Evolutionary conservation across 345 rosid species (phyloP).

Genomic region (Acer negundo): DNA sequence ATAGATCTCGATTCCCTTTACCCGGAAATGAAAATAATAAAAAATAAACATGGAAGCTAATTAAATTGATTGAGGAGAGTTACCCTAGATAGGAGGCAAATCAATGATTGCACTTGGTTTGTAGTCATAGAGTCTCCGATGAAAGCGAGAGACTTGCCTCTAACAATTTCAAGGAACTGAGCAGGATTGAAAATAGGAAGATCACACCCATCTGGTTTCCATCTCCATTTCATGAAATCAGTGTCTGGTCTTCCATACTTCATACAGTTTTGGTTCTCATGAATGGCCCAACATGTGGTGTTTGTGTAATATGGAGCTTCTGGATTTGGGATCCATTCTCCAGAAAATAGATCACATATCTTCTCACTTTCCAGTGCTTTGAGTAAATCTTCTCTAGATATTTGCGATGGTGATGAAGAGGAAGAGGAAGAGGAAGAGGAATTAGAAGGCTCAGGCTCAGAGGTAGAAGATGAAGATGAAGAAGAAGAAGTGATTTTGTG

Average conservation of each 20-base stretch:
- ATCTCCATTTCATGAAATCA: conserved; percentile 75
- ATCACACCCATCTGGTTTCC: conserved; percentile 80
- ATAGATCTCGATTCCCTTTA: too few relatives aligned
- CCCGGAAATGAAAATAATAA: too few relatives aligned
- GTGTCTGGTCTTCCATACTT: conserved; percentile 80
- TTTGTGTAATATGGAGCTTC: conserved; percentile 87
- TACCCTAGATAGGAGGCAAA: conserved; percentile 93
- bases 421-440: background rate
- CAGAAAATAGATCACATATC: conserved; percentile 68
- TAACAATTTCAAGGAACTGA: conserved; percentile 66
- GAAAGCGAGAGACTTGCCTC: conserved; percentile 80
- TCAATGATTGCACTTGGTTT: conserved; percentile 97
- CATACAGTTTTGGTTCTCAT: conserved; percentile 96
- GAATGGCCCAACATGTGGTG: conserved; percentile 90
- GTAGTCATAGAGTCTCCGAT: conserved; percentile 89
- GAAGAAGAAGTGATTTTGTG: background rate
- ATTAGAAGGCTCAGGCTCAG: background rate
- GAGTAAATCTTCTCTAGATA: background rate
- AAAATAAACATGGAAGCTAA: too few relatives aligned
- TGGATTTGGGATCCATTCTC: conserved; percentile 79
- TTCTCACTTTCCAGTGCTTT: conserved; percentile 5
- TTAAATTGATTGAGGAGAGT: background rate
- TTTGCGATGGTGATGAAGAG: background rate
- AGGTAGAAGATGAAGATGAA: background rate
- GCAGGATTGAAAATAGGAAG: conserved; percentile 70